A percentile compares a stretch with the other conserved stretches of the same genome.
Conservation (phyloP, 495 filamentous ascomycete species). For the Astrocystis sublimbata region DNA sequence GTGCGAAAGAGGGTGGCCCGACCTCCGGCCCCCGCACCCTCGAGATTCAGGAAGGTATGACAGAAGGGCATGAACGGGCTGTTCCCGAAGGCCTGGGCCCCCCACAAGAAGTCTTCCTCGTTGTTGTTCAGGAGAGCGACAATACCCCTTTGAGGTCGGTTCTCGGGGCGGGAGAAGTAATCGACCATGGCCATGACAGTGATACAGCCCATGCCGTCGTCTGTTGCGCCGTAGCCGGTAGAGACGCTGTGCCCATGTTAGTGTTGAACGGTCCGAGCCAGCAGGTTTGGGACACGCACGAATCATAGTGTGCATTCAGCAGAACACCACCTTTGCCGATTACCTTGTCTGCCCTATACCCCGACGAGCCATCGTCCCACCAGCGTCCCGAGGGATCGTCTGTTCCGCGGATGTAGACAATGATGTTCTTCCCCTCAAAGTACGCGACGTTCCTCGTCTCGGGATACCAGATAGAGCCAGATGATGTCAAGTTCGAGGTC, state of each 20-base stretch:
- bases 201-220: conserved; percentile 88
- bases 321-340: conserved; percentile 73
- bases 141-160: conserved; percentile 76
- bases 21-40: conserved; percentile 92
- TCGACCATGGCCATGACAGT: conserved; percentile 83
- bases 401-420: conserved; percentile 84
- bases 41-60: conserved; percentile 88
- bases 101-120: conserved; percentile 92
- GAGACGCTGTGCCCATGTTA: conserved; percentile 56
- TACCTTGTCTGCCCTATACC: conserved; percentile 42
- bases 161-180: conserved; percentile 77
- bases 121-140: conserved; percentile 92
- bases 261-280: conserved; percentile 42
- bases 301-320: conserved; percentile 94
- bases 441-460: conserved; percentile 56
- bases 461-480: conserved; percentile 24
- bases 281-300: conserved; percentile 29
- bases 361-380: conserved; percentile 51
- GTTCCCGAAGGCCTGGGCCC: conserved; percentile 80
- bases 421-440: conserved; percentile 90
- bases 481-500: conserved; percentile 71
- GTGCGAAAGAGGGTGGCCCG: conserved; percentile 83
- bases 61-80: conserved; percentile 75
- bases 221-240: conserved; percentile 85
- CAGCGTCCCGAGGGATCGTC: conserved; percentile 67